phyloP scores from a whole-genome alignment of 2,329 filamentous ascomycete genomes.

The Phoma herbarum region DNA sequence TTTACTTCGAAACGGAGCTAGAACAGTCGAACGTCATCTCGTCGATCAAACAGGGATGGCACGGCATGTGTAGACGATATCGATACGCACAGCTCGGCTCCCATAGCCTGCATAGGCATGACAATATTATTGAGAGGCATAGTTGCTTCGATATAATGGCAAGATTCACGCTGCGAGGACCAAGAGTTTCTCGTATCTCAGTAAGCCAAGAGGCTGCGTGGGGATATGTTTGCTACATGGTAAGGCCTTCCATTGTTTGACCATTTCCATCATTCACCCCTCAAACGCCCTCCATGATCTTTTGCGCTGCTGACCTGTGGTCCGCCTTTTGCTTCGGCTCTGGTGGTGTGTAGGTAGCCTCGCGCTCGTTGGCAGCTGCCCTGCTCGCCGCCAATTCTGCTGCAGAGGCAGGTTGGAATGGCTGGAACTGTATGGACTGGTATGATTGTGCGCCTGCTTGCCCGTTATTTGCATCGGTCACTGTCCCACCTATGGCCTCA shows the following conservation, averaged over 20 bases:
- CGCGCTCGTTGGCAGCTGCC: conserved; percentile 17
- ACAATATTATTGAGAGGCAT: not conserved
- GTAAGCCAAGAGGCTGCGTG: not conserved
- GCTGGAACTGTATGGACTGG: conserved; percentile 12
- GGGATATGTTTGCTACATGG: conserved; percentile 2
- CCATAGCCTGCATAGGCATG: not conserved
- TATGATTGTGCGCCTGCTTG: conserved; percentile 2
- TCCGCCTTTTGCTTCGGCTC: conserved; percentile 16
- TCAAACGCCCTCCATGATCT: conserved; percentile 22
- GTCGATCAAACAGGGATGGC: conserved; percentile 28
- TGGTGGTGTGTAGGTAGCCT: conserved; percentile 13
- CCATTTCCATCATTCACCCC: not conserved
- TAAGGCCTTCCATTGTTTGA: not conserved
- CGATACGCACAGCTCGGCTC: conserved; percentile 14
- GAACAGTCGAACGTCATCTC: conserved; percentile 33
- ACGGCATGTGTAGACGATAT: conserved; percentile 19
- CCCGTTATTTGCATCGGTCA: not conserved
- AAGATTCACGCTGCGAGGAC: not conserved
- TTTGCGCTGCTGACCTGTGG: conserved; percentile 21
- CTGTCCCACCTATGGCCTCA: conserved; percentile 3
- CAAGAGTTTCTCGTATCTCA: not conserved
- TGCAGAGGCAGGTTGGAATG: conserved; percentile 13
- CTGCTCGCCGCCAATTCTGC: conserved; percentile 17
- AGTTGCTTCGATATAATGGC: not conserved
- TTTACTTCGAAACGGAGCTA: conserved; percentile 28